Evolutionary conservation across 2,329 filamentous ascomycete genomes (phyloP).

Genomic region (Colletotrichum sublineola): DNA sequence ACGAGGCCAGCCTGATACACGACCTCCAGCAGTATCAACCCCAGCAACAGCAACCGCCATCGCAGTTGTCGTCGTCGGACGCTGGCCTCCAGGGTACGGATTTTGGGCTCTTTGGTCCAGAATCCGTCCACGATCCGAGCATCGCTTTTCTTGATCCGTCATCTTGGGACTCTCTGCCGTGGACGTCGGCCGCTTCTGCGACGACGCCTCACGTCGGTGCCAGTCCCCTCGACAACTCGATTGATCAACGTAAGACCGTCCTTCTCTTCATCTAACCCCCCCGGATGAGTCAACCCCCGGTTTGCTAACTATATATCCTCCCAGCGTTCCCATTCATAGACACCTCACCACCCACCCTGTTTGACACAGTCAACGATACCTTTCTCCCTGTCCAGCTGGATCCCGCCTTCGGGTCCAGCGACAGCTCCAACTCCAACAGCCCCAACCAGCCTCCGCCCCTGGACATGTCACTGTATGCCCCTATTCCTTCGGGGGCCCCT

Average conservation of each 20-base stretch:
- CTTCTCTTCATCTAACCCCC: background rate
- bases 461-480: constrained; percentile 25
- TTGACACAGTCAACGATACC: constrained; percentile 33
- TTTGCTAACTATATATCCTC: constrained; percentile 5
- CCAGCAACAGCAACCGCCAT: constrained; percentile 12
- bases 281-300: constrained; percentile 15
- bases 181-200: constrained; percentile 28
- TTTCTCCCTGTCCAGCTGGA: constrained; percentile 19
- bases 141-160: constrained; percentile 29
- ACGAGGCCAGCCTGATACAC: constrained; percentile 27
- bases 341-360: constrained; percentile 33
- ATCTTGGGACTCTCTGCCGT: constrained; percentile 37
- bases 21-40: constrained; percentile 17
- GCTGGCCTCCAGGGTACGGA: constrained; percentile 37
- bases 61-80: constrained; percentile 20
- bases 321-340: constrained; percentile 37
- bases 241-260: constrained; percentile 26
- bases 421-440: constrained; percentile 36
- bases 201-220: constrained; percentile 34
- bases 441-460: constrained; percentile 35
- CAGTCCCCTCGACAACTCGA: constrained; percentile 37
- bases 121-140: constrained; percentile 36
- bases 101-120: constrained; percentile 29
- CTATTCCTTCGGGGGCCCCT: constrained; percentile 16
- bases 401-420: constrained; percentile 29